Evolutionary conservation across 352 stramenopile genomes (phyloP), one percentile per base, ranked within the genome.

Genomic region (Phytopythium kandeliae): DNA sequence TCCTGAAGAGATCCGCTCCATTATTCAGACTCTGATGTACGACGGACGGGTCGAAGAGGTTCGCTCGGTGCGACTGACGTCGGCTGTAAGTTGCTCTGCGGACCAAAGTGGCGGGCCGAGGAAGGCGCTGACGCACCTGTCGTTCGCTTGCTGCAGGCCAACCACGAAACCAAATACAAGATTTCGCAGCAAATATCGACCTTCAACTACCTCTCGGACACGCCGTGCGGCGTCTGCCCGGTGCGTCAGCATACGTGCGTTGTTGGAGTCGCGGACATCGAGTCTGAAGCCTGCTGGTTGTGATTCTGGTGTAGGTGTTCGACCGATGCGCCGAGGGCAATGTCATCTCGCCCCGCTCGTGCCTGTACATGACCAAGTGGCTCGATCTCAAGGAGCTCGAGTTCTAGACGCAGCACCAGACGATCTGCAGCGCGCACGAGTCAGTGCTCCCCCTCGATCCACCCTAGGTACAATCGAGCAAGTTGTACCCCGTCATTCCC

Each of bases 1-100:
- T 5, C 78, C 77, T 3, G 89, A 96, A 33, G 86, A 97, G 64
- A 94, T 97, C 45, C 71, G 85, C 47, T 92, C 82, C 42, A 96
- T 97, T 57, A 90, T 97, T 52, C 89, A 95, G 63, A 96, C 81
- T 45, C 81, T 97, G 54, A 95, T 96, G 68, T 97, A 96, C 71
- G 89, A 97, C 47, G 83, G 83, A 33, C 85, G 81, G 35, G 77
- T 97, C 21, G 86, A 96, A 57, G 85, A 97, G 88, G 85, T 96
- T 44, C 83, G 80, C 36, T 74, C 82, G 19, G 71, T 91, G 56
- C 75, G 77, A 38, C 77, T 95, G 36, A 80, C 80, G 10, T 71
- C 81, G 54, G 85, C 72, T 52, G 81, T 92, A 81, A 52, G 74
- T 69, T 26, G 37, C 21, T 11, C 6, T 44, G n/a, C 1, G 37